A percentile compares a stretch with the other conserved stretches of the same genome.
These are phyloP conservation scores for Solanum chilense DNA, from an alignment of 257 asterid species.

Conservation along the genomic window DNA sequence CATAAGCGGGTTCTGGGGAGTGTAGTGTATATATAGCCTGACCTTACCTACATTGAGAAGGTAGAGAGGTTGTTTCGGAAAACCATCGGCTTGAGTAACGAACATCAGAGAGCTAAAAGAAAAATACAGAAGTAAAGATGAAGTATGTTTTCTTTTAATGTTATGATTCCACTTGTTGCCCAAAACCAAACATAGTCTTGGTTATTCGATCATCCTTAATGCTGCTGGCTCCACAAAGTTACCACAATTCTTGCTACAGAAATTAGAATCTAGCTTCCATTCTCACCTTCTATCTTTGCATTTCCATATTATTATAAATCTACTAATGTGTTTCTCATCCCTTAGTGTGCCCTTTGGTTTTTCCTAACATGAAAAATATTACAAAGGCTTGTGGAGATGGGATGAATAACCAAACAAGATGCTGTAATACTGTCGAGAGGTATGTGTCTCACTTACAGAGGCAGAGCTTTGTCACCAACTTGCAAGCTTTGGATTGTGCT, in stretches of 20 bases:
- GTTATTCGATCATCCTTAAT: background rate
- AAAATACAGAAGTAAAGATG: background rate
- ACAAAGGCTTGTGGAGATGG: conserved; percentile 49
- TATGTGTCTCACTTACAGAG: conserved; percentile 83
- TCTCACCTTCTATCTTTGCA: background rate
- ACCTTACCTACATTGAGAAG: background rate
- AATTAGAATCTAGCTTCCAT: background rate
- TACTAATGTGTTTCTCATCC: background rate
- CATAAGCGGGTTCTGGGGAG: background rate
- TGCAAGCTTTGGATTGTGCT: conserved; percentile 96
- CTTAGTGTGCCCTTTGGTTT: conserved; percentile 84
- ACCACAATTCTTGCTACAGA: background rate
- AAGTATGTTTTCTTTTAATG: background rate
- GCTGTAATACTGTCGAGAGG: conserved; percentile 65
- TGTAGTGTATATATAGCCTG: background rate
- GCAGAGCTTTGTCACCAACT: conserved; percentile 91
- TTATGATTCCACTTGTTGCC: background rate
- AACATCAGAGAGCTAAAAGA: background rate
- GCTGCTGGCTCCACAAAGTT: background rate
- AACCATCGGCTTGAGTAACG: background rate
- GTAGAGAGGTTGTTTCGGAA: background rate
- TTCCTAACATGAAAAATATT: conserved; percentile 61
- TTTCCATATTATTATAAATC: background rate
- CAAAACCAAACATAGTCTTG: background rate
- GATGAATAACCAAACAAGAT: conserved; percentile 38